Conservation (phyloP, 2,329 filamentous ascomycete genomes). For the Fusarium newnesense region DNA sequence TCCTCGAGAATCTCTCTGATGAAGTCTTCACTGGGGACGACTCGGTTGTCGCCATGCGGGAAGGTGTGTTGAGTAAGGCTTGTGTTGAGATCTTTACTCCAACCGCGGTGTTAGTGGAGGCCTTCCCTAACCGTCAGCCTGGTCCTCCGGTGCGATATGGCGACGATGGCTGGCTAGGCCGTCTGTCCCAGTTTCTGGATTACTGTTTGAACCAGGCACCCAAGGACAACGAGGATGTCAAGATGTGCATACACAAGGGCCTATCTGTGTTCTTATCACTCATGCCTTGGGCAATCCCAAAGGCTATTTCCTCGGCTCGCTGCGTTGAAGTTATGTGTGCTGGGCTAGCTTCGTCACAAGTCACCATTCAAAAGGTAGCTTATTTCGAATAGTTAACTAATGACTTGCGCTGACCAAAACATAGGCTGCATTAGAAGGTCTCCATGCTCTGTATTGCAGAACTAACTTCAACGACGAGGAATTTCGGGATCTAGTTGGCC, state of each 20-base stretch:
- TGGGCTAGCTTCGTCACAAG: constrained; percentile 75
- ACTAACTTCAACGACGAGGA: constrained; percentile 80
- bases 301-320: constrained; percentile 77
- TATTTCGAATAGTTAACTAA: background rate
- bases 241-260: constrained; percentile 77
- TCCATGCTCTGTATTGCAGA: constrained; percentile 84
- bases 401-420: constrained; percentile 13
- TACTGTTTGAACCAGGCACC: constrained; percentile 76
- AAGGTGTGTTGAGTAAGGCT: constrained; percentile 85
- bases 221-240: constrained; percentile 73
- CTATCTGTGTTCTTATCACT: constrained; percentile 81
- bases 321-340: constrained; percentile 77
- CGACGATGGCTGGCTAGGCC: constrained; percentile 86
- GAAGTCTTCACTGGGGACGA: constrained; percentile 95
- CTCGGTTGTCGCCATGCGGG: constrained; percentile 82
- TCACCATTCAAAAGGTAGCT: constrained; percentile 76
- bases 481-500: constrained; percentile 79
- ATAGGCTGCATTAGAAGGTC: constrained; percentile 82
- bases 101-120: constrained; percentile 75
- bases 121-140: constrained; percentile 77
- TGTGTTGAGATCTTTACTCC: constrained; percentile 96
- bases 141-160: constrained; percentile 78
- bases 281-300: constrained; percentile 88
- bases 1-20: constrained; percentile 92
- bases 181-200: constrained; percentile 78